A percentile compares a stretch with the other conserved stretches of the same genome.
These are phyloP conservation scores for Nannochloropsis salina DNA, from an alignment of 108 stramenopile species.

Conservation along the genomic window DNA sequence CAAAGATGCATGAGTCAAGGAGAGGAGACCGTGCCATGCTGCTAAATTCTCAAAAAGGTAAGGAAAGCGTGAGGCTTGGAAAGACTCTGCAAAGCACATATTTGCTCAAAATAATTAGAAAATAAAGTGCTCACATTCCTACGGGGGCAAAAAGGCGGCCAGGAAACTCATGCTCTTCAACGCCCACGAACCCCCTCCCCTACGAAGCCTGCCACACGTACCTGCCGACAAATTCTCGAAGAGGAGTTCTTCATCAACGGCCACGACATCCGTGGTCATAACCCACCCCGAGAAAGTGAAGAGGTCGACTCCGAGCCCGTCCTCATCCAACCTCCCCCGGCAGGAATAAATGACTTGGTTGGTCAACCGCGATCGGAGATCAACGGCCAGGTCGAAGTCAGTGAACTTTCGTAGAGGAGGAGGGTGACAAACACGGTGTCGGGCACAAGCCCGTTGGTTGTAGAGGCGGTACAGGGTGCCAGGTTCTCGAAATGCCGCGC, in stretches of 20 bases:
- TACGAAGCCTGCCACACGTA: too few species aligned
- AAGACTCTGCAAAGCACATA: too few species aligned
- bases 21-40: too few species aligned
- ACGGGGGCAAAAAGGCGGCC: too few species aligned
- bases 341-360: not conserved
- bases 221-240: not conserved
- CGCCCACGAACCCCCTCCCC: too few species aligned
- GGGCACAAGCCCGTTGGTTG: not conserved
- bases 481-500: too few species aligned
- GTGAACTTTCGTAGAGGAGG: not conserved
- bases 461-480: not conserved
- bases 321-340: not conserved
- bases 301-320: not conserved
- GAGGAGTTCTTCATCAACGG: not conserved
- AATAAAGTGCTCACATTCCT: too few species aligned
- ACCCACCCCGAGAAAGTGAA: not conserved
- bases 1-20: too few species aligned
- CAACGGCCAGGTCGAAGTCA: not conserved
- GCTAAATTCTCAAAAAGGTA: not conserved
- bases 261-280: not conserved
- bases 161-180: too few species aligned
- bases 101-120: too few species aligned
- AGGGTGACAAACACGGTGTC: not conserved
- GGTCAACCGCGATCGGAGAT: not conserved
- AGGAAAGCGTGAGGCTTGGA: not conserved